Conservation (phyloP, 768 basidiomycete species). For the Xerocomellus amylosporus region DNA sequence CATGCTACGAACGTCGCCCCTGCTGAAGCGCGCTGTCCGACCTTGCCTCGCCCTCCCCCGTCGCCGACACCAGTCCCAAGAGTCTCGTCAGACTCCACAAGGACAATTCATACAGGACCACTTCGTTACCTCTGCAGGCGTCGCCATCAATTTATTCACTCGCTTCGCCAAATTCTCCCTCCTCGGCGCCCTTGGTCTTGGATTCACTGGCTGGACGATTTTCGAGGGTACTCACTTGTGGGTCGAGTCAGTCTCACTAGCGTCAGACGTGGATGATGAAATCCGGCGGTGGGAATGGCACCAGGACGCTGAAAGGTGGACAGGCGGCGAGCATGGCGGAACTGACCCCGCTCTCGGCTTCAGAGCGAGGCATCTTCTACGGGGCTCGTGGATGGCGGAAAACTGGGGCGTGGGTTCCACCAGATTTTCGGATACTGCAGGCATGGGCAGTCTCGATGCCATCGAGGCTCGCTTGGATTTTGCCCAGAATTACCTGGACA, state of each 20-base stretch:
- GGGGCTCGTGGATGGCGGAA: constrained; percentile 70
- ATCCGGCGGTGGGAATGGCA: constrained; percentile 67
- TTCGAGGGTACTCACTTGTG: constrained; percentile 60
- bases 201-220: constrained; percentile 42
- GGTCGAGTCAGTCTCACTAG: constrained; percentile 57
- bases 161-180: constrained; percentile 52
- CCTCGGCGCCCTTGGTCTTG: constrained; percentile 42
- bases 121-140: constrained; percentile 34
- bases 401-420: constrained; percentile 58
- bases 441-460: constrained; percentile 39
- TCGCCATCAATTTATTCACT: constrained; percentile 43
- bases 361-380: constrained; percentile 56
- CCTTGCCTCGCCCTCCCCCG: not conserved
- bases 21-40: constrained; percentile 6
- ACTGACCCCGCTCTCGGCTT: constrained; percentile 72
- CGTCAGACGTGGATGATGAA: constrained; percentile 49
- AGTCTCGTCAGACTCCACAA: constrained; percentile 1
- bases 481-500: constrained; percentile 52
- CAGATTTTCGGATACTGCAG: constrained; percentile 33
- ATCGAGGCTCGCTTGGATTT: constrained; percentile 55
- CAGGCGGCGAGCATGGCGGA: constrained; percentile 55
- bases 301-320: constrained; percentile 59
- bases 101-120: constrained; percentile 31
- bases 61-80: constrained; percentile 21
- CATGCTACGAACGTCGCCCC: constrained; percentile 15